Evolutionary conservation across 1,139 yeast species (phyloP), one percentile per base, ranked within the genome.

Genomic region (Magnusiomyces magnusii): DNA sequence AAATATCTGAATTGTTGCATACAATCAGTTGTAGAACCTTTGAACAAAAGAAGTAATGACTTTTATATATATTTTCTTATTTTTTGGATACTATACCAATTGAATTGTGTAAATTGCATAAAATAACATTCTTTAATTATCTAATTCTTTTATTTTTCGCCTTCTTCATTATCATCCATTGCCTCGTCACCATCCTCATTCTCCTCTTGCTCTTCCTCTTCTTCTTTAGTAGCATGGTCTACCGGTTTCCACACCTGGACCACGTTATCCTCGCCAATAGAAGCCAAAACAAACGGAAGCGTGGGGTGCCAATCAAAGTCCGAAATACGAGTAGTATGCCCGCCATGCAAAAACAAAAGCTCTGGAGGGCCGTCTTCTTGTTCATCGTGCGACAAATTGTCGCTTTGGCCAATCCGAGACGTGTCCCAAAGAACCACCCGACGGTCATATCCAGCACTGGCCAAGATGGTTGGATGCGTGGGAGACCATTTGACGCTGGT

Each of bases 271-370:
- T 88, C 93, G 0, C 92, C 84, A 5, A 88, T 95, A 67, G 91
- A 84, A 9, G 89, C 87, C 53, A 92, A 67, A 73, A 89, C 79
- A 87, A 92, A 85, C 13, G 86, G 84, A 63, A 86, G 86, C 64
- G 83, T 84, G 1, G 84, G 82, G 61, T 91, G 88, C 99, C 99
- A 93, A 54, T 85, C 82, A 53, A 92, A 76, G 69, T 92, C 98
- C 67, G 87, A 85, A 19, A 93, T 88, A 25, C 95, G 92, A 58
- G 87, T 77, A 80, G 93, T 83, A 70, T 93, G 99, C 0, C 99
- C 99, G 15, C 87, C 89, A 71, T 95, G 99, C 42, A 81, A 79
- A 68, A 93, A 92, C 25, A 85, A 61, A 53, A 85, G 73, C 49
- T 75, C 78, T 1, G 75, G 71, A 2, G 70, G 69, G 1, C 72